phyloP scores from a whole-genome alignment of 495 filamentous ascomycete species.

The Neurospora pannonica region DNA sequence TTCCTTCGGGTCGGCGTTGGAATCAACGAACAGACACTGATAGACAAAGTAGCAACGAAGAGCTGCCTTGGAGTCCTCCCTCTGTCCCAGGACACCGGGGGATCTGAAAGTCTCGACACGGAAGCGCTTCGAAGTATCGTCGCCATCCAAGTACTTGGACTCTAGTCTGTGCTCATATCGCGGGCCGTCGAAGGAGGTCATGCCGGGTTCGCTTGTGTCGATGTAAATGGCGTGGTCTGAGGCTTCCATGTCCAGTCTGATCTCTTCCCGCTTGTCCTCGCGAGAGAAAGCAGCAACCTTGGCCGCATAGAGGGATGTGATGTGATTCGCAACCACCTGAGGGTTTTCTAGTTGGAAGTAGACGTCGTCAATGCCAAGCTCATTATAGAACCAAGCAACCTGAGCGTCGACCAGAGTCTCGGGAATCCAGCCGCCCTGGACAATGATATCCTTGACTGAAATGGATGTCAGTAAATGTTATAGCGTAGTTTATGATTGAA shows the following conservation, averaged over 20 bases:
- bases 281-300: slow-evolving; percentile 93
- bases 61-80: slow-evolving; percentile 53
- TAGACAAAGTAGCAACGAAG: slow-evolving; percentile 98
- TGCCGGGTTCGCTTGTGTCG: slow-evolving; percentile 85
- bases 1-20: slow-evolving; percentile 65
- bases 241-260: slow-evolving; percentile 89
- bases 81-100: slow-evolving; percentile 53
- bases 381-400: slow-evolving; percentile 93
- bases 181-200: slow-evolving; percentile 64
- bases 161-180: slow-evolving; percentile 91
- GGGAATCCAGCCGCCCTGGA: slow-evolving; percentile 66
- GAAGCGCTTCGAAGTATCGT: slow-evolving; percentile 55
- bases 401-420: slow-evolving; percentile 72
- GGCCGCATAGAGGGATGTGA: slow-evolving; percentile 92
- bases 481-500: neutral
- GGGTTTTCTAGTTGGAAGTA: slow-evolving; percentile 92
- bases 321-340: slow-evolving; percentile 82
- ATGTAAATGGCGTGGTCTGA: slow-evolving; percentile 96
- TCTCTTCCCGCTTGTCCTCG: slow-evolving; percentile 88
- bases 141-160: slow-evolving; percentile 80
- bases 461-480: slow-evolving; percentile 11
- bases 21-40: slow-evolving; percentile 76
- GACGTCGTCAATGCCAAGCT: slow-evolving; percentile 95
- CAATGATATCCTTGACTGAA: slow-evolving; percentile 34
- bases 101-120: slow-evolving; percentile 97